These are phyloP conservation scores for Daldinia concentrica DNA, from an alignment of 495 filamentous ascomycete species.

Conservation along the genomic window DNA sequence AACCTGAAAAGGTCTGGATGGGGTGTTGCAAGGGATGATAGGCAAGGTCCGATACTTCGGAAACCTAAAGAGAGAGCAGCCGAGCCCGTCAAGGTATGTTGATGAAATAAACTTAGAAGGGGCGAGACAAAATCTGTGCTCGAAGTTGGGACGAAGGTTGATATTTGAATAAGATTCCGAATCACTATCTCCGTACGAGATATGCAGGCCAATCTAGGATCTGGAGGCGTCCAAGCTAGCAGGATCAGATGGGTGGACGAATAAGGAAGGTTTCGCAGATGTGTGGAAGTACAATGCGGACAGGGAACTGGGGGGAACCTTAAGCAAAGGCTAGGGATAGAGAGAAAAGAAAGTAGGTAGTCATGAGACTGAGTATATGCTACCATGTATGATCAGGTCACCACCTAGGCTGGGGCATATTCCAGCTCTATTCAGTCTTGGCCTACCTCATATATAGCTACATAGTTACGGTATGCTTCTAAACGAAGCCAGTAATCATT, in stretches of 20 bases:
- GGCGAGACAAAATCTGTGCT: constrained; percentile 15
- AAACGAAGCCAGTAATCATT: constrained; percentile 1
- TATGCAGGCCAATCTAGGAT: constrained; percentile 36
- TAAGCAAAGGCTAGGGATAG: constrained; percentile 31
- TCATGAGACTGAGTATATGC: constrained; percentile 37
- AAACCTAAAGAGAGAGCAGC: constrained; percentile 25
- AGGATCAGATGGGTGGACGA: constrained; percentile 46
- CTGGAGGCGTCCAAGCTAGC: constrained; percentile 24
- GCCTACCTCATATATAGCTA: constrained; percentile 35
- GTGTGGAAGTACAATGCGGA: constrained; percentile 37
- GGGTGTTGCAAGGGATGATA: constrained; percentile 20
- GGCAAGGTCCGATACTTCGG: constrained; percentile 33
- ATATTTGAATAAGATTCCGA: constrained; percentile 42
- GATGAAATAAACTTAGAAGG: constrained; percentile 28
- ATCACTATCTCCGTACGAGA: constrained; percentile 28
- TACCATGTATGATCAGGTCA: constrained; percentile 37
- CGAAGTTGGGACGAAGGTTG: constrained; percentile 30
- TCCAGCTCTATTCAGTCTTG: constrained; percentile 31
- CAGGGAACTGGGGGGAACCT: constrained; percentile 34
- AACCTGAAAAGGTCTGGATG: constrained; percentile 27
- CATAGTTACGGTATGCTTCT: constrained; percentile 1
- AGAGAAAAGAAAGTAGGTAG: constrained; percentile 39
- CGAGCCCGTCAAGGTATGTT: constrained; percentile 15
- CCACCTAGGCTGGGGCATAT: constrained; percentile 19
- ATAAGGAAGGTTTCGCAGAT: constrained; percentile 48